Percentiles rank a stretch among this genome's conserved stretches.
phyloP scores from a whole-genome alignment of 768 basidiomycete genomes.

The Scleroderma citrinum region DNA sequence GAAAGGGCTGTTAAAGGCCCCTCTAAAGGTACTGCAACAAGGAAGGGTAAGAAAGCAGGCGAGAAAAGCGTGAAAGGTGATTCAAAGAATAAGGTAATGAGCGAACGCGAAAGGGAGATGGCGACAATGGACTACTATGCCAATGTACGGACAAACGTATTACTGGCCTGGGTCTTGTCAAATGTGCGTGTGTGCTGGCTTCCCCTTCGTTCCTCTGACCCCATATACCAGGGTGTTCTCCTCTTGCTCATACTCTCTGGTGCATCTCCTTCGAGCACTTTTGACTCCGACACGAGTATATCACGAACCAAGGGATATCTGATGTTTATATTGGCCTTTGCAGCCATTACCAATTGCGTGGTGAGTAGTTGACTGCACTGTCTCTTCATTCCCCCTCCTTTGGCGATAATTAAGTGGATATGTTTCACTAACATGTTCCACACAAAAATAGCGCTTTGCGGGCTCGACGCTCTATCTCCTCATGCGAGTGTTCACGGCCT shows the following conservation, averaged over 20 bases:
- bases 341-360: slow-evolving; percentile 69
- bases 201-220: not conserved
- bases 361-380: slow-evolving; percentile 24
- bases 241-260: slow-evolving; percentile 65
- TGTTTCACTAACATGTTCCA: slow-evolving; percentile 18
- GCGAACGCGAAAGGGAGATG: slow-evolving; percentile 60
- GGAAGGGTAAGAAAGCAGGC: slow-evolving; percentile 2
- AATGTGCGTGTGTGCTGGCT: slow-evolving; percentile 47
- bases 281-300: slow-evolving; percentile 41
- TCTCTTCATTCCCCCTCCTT: not conserved
- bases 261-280: slow-evolving; percentile 50
- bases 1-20: not conserved
- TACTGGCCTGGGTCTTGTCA: slow-evolving; percentile 78
- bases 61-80: slow-evolving; percentile 10
- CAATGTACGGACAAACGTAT: slow-evolving; percentile 75
- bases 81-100: slow-evolving; percentile 23
- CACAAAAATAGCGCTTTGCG: slow-evolving; percentile 41
- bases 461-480: slow-evolving; percentile 54
- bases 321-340: slow-evolving; percentile 74
- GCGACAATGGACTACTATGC: slow-evolving; percentile 84
- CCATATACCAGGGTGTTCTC: slow-evolving; percentile 51
- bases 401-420: slow-evolving; percentile 7
- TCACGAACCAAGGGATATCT: slow-evolving; percentile 70
- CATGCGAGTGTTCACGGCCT: slow-evolving; percentile 48
- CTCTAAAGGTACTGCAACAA: not conserved